Base-by-base conservation (phyloP, 1,284 basidiomycete genomes). In the Ustilago cynodontis region DNA sequence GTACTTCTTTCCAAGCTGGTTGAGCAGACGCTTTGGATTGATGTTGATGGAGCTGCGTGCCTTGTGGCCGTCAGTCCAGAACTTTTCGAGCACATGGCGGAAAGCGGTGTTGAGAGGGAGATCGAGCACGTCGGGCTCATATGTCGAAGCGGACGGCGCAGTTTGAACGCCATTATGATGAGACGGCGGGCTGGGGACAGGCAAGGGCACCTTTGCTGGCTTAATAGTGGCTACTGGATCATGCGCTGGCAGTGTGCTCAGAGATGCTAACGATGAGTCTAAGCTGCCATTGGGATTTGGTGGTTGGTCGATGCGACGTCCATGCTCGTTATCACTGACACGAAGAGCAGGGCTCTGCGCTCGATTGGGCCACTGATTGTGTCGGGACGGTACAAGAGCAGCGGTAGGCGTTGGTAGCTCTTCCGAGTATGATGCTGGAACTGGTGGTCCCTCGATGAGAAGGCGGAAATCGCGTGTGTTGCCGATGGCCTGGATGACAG, bases 1-100 rank as follows among this genome's bases (percentile, higher is more conserved):
- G 85, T 95, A 93, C 87, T 96, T 96, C 77, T 89, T 88, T 1
- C 93, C 93, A 24, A 97, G 88, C 26, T 90, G 89, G 24, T 88
- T 86, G 16, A 96, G 87, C 43, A 95, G 85, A 29, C 89, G 70
- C 59, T 85, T 86, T 7, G 86, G 86, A 47, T 86, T 86, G 80
- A 86, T 56, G n/a, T 79, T 65, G 68, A 61, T 24, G 29, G 73
- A 70, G 31, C 52, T 41, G 43, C 64, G 64, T 22, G 61, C 24
- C 55, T 59, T 62, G 65, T 59, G 59, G 10, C n/a, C 51, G 29
- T 78, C 68, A 31, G 58, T 49, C 80, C 80, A 82, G 24, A 71
- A 81, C 65, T 79, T 73, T 45, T 82, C 79, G 59, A 82, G 68
- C 9, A 76, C 71, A 51, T 79, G 77, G 10, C 80, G 70, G 51